Percentiles rank a stretch among this genome's conserved stretches.
Evolutionary conservation across 371 early-diverging fungal species (phyloP).

Genomic region (Enterospora canceri): DNA sequence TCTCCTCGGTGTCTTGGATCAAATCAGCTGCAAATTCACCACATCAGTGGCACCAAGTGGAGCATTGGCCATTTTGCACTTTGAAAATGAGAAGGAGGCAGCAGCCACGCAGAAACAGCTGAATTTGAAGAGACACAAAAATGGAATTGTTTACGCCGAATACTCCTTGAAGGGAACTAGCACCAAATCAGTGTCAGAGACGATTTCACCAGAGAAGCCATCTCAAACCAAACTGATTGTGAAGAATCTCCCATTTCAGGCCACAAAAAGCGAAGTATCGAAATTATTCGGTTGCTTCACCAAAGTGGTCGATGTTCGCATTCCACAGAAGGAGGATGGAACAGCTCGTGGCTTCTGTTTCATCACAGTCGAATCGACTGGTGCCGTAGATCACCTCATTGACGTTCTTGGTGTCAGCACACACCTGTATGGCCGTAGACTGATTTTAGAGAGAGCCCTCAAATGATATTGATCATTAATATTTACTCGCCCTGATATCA

Average conservation of each 20-base stretch:
- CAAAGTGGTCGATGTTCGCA: constrained; percentile 75
- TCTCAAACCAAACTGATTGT: constrained; percentile 61
- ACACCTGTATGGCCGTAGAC: constrained; percentile 89
- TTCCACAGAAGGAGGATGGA: constrained; percentile 82
- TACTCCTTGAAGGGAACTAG: constrained; percentile 35
- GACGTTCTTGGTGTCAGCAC: constrained; percentile 68
- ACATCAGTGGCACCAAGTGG: constrained; percentile 50
- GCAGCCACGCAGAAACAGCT: constrained; percentile 38
- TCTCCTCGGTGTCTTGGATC: constrained; percentile 23
- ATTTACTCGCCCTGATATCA: neutral
- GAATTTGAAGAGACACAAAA: constrained; percentile 43
- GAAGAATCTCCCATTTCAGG: constrained; percentile 94
- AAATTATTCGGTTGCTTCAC: constrained; percentile 77
- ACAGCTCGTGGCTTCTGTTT: constrained; percentile 92
- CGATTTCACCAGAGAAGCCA: constrained; percentile 58
- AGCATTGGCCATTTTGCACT: constrained; percentile 49
- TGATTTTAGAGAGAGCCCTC: constrained; percentile 67
- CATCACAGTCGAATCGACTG: constrained; percentile 77
- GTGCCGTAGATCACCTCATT: constrained; percentile 76
- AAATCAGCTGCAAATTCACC: constrained; percentile 15
- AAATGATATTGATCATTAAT: neutral
- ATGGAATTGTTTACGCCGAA: constrained; percentile 54
- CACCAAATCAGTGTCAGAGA: constrained; percentile 29
- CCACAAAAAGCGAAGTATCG: constrained; percentile 76
- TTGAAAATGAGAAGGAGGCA: constrained; percentile 48